Evolutionary conservation across 139 green algal species (phyloP), one percentile per base, ranked within the genome.

Genomic region (Coccomyxa sp.): DNA sequence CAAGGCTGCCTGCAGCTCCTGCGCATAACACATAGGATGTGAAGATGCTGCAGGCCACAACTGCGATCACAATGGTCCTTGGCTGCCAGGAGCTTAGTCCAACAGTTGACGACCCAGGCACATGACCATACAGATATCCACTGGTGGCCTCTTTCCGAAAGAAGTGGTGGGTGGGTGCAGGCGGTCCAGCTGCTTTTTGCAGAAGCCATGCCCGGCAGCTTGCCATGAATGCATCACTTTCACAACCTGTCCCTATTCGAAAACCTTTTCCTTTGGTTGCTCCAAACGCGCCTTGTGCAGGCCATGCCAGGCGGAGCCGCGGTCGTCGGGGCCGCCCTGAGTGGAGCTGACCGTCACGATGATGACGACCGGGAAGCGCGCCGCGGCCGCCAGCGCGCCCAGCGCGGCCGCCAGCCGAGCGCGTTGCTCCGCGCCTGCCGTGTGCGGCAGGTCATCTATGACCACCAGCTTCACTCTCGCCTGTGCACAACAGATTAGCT

Each of bases 361-460:
- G 11, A 96, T 63, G 27, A 93, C 90, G 25, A 93, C 85, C 7
- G 93, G 92, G 78, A 87, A 90, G 51, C 89, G 86, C 11, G 84
- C 77, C 14, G 63, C 76, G 9, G 57, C 31, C 30, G 87, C 85
- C 79, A 96, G 82, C 51, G 92, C 32, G 79, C 81, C 45, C 38
- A 96, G 82, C 16, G 87, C 79, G 13, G 76, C 82, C 13, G 83
- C 84, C 60, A 96, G 86, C 28, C 90, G 86, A 28, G 77, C 59
- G n/a, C 89, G 85, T 60, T 89, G 81, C 45, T 90, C 89, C 0
- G 81, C 10, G 21, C 91, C 90, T 13, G 81, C 38, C 4, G 83
- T 86, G 74, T 94, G 87, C 0, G 93, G 93, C 81, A 96, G 74
- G 82, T 96, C 93, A 45, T 96, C 93, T 0, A 96, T 76, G 0